Base-by-base conservation (phyloP, 2,329 filamentous ascomycete species). In the Arthrobotrys entomopaga region DNA sequence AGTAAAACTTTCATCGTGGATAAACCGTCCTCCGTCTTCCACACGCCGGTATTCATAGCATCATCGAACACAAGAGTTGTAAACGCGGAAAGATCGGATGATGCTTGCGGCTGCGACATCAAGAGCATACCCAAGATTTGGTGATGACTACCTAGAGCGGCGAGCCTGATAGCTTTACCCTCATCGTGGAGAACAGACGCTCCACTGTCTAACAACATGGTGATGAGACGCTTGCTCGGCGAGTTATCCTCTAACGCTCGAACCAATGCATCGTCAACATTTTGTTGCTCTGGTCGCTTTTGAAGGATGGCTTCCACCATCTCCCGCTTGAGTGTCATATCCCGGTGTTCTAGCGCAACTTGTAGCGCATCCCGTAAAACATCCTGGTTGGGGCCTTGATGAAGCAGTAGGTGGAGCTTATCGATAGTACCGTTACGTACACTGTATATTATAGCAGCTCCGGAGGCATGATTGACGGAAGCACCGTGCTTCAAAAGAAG, bases 21-120 rank as follows among this genome's bases (percentile, higher is more conserved):
- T 11, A 74, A 38, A 4, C 70, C 70, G n/a, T 67, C 58, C 24
- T 67, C 70, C 2, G 70, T 74, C 26, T 66, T 74, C 70, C 70
- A 74, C 4, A 74, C 52, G 8, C 63, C 70, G n/a, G 57, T 46
- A 8, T 20, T 64, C 70, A 74, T 74, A 1, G 70, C 70, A 22
- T 74, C 70, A 15, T 74, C 63, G 34, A 74, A 74, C 3, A 74
- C 40, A 26, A 59, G 42, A 1, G 70, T 74, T 2, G 34, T 49
- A 6, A 74, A 46, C 43, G 53, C 56, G 6, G 70, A 52, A 4
- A 64, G 46, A 22, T 58, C 49, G 1, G 70, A 42, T 20, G 50
- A 3, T 7, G 1, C 22, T 5, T 53, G 34, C 16, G 29, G 38
- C 13, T 60, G 34, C 16, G 50, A 53, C 34, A 34, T 46, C 15